Evolutionary conservation across 345 rosid species (phyloP).

Genomic region (Gossypium mustelinum): DNA sequence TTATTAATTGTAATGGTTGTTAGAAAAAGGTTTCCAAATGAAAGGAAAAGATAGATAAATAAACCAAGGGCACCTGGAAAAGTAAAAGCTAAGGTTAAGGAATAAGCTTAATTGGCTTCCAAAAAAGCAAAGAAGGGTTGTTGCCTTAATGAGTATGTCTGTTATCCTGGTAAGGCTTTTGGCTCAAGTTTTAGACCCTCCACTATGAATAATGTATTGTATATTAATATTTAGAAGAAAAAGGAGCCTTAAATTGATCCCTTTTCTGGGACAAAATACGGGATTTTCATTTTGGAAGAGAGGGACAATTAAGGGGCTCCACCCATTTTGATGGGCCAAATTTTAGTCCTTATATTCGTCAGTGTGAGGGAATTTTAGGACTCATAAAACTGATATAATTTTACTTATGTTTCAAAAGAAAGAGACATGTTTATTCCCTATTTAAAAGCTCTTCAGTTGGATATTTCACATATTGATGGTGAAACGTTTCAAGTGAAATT

Average conservation of each 20-base stretch:
- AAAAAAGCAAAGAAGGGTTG: constrained; percentile 20
- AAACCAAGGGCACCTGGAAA: constrained; percentile 17
- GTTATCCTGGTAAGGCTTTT: constrained; percentile 24
- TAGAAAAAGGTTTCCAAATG: constrained; percentile 28
- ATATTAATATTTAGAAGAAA: background rate
- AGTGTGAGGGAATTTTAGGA: constrained; percentile 19
- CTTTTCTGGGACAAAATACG: background rate
- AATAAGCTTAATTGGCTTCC: constrained; percentile 14
- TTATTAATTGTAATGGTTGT: constrained; percentile 20
- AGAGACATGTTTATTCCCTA: constrained; percentile 11
- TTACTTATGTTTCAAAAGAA: constrained; percentile 19
- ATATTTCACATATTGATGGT: background rate
- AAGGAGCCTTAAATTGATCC: background rate
- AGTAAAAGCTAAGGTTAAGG: background rate
- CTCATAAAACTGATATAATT: background rate
- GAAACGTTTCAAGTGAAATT: background rate
- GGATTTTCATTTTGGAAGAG: background rate
- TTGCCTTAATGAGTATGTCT: constrained; percentile 36
- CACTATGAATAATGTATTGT: background rate
- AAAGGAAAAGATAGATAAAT: constrained; percentile 13
- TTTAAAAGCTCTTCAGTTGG: background rate
- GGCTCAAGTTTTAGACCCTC: constrained; percentile 19
- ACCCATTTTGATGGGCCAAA: constrained; percentile 20
- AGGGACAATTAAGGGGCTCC: constrained; percentile 20
- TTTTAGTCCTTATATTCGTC: constrained; percentile 4